Percentiles rank a stretch among this genome's conserved stretches.
phyloP scores from a whole-genome alignment of 2,329 filamentous ascomycete species.

The Botrytis medusae region DNA sequence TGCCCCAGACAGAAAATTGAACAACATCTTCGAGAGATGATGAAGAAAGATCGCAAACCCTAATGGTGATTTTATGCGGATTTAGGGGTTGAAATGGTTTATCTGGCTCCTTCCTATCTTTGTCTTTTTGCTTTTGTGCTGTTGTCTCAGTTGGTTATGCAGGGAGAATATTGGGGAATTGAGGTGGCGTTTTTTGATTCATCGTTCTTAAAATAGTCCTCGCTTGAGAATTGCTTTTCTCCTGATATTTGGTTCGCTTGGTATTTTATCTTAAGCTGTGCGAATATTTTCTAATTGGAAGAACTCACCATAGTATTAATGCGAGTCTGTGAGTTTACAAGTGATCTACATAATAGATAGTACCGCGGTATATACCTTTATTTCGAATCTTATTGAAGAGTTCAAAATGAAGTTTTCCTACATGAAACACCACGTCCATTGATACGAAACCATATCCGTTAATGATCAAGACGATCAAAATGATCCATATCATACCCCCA shows the following conservation, averaged over 20 bases:
- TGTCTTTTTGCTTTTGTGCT: constrained; percentile 3
- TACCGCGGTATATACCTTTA: neutral
- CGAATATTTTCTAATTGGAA: neutral
- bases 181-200: constrained; percentile 8
- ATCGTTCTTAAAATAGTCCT: constrained; percentile 3
- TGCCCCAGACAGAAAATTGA: constrained; percentile 6
- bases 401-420: neutral
- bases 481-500: neutral
- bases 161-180: constrained; percentile 12
- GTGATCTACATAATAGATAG: too few species aligned
- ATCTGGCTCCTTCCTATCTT: neutral
- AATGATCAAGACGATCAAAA: too few species aligned
- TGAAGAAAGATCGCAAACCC: neutral
- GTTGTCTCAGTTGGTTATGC: constrained; percentile 1
- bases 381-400: neutral
- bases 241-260: neutral
- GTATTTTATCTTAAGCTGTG: neutral
- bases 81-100: neutral
- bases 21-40: constrained; percentile 12
- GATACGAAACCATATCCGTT: neutral
- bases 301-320: neutral
- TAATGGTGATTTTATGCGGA: neutral
- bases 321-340: neutral
- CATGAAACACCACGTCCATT: neutral
- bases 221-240: constrained; percentile 11